phyloP scores from a whole-genome alignment of 2,329 filamentous ascomycete species.

The Dryadomyces quercivorus region DNA sequence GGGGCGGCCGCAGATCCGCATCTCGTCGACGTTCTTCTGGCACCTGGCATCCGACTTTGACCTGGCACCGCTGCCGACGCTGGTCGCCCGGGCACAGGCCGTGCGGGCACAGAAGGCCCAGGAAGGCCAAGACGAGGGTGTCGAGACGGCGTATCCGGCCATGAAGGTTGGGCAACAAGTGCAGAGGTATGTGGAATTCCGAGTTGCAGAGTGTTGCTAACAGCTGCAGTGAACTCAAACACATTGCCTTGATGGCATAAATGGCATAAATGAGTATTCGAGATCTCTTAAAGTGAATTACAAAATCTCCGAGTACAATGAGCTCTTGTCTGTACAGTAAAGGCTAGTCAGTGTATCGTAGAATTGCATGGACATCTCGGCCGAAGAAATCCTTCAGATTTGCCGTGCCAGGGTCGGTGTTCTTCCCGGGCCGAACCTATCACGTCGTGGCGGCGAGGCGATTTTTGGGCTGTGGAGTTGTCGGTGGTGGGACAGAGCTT shows the following conservation, averaged over 20 bases:
- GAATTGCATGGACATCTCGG: no score
- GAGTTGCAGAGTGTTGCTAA: not conserved
- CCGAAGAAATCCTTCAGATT: no score
- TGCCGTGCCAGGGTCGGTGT: not conserved
- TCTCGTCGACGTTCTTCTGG: conserved; percentile 51
- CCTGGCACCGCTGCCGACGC: conserved; percentile 34
- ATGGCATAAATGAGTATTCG: no score
- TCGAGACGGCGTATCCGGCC: conserved; percentile 31
- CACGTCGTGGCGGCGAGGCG: no score
- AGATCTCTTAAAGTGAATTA: no score
- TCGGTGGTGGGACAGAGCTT: not conserved
- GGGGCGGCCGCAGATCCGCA: conserved; percentile 39
- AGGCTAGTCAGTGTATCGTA: no score
- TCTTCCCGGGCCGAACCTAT: no score
- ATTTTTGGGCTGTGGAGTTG: no score
- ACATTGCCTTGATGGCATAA: conserved; percentile 38
- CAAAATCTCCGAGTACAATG: no score
- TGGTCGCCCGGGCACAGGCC: conserved; percentile 30
- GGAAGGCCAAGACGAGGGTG: conserved; percentile 41
- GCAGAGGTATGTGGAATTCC: conserved; percentile 30
- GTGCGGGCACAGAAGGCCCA: conserved; percentile 34
- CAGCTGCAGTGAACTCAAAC: conserved; percentile 30
- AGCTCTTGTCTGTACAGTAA: no score
- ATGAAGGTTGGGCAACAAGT: conserved; percentile 51
- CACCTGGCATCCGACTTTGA: conserved; percentile 46